These are phyloP conservation scores for Penicillium sp. DNA, from an alignment of 2,329 filamentous ascomycete genomes.

Conservation along the genomic window DNA sequence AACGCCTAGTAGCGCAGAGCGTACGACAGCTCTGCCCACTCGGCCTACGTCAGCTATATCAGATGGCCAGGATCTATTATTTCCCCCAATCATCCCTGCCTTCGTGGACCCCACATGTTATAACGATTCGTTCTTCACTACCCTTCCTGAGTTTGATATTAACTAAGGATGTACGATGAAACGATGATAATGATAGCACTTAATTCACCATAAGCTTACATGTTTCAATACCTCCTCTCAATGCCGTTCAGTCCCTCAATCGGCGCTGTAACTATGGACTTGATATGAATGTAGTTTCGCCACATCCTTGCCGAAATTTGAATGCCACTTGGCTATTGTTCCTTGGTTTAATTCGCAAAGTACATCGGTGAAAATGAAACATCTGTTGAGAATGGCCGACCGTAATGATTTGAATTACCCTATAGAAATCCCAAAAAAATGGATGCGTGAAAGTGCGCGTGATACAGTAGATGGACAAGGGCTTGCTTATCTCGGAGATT, in stretches of 20 bases:
- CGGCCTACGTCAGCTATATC: conserved; percentile 24
- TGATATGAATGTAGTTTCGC: not conserved
- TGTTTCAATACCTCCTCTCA: not conserved
- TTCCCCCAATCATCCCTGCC: conserved; percentile 34
- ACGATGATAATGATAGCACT: not conserved
- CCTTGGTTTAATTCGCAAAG: not conserved
- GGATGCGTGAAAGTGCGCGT: not conserved
- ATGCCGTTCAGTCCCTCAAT: not conserved
- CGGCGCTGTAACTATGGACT: not conserved
- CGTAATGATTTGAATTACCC: not conserved
- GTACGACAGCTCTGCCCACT: conserved; percentile 19
- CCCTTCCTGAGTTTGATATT: conserved; percentile 37
- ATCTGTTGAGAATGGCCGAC: not conserved
- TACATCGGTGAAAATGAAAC: not conserved
- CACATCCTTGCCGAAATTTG: not conserved
- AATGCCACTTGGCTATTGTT: not conserved
- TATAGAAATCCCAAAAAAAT: not conserved
- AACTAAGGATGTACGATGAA: conserved; percentile 13
- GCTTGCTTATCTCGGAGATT: conserved; percentile 20
- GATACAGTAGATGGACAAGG: not conserved
- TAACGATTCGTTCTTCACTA: conserved; percentile 38
- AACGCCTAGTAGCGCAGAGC: conserved; percentile 28
- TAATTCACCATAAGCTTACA: not conserved
- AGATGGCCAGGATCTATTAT: conserved; percentile 36
- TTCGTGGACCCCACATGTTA: conserved; percentile 43